Base-by-base conservation (phyloP, 202 grass and related monocot species). In the Setaria italica region DNA sequence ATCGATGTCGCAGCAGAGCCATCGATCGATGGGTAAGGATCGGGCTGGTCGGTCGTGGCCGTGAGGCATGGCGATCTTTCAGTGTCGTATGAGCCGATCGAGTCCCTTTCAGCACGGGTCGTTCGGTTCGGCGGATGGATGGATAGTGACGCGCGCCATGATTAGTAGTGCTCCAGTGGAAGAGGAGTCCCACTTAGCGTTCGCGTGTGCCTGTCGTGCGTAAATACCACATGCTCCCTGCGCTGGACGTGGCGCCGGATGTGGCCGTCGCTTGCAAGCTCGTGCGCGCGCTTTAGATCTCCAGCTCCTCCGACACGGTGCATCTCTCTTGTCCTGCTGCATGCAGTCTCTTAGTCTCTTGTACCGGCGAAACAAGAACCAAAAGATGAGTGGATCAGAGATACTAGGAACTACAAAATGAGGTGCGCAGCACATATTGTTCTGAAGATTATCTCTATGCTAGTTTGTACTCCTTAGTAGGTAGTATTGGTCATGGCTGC, bases 151-250 rank as follows among this genome's bases (percentile, higher is more conserved):
- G 53, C 53, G 1, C 15, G 15, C 16, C 53, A 45, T 4, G 19
- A 30, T 10, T 13, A 72, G 70, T 37, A 37, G 35, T 4, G 2
- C 2, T 41, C 39, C 39, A 41, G 4, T 41, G 4, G 39, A 41
- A 41, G 39, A 6, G 25, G 25, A 8, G 46, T 16, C 30, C 39
- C 7, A 9, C 4, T 33, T 41, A 19, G 39, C 37, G 67, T 21
- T 73, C 19, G 11, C 13, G 69, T 11, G 81, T 64, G n/a, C 12
- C 70, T 84, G 46, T 84, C 81, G 5, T 7, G 62, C 70, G 51
- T 84, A 66, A 84, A 70, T 49, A 53, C 81, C 81, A 84, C 81
- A 66, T 75, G 70, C 70, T 3, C 21, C 19, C 64, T 30, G 33
- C 70, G 70, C 70, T 9, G 37, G 10, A 84, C 33, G 12, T 7